A percentile compares a stretch with the other conserved stretches of the same genome.
phyloP scores from a whole-genome alignment of 2,329 filamentous ascomycete species.

The Scorias spongiosa region DNA sequence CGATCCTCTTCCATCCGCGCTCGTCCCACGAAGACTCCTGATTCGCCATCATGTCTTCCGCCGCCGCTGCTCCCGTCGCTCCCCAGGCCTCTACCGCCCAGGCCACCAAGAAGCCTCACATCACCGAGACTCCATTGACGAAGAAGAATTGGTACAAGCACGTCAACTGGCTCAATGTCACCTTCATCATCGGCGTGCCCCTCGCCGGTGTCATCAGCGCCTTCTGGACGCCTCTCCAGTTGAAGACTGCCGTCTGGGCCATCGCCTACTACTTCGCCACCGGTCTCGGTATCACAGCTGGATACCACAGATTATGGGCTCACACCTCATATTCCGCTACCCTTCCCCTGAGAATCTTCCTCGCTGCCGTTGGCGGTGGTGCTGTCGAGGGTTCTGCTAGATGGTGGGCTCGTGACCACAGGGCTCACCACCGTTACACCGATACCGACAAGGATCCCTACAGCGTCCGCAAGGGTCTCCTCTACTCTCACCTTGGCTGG shows the following conservation, averaged over 20 bases:
- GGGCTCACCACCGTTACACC: slow-evolving; percentile 81
- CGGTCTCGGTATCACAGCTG: slow-evolving; percentile 29
- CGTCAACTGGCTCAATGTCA: slow-evolving; percentile 84
- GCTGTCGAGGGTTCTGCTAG: slow-evolving; percentile 74
- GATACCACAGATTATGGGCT: slow-evolving; percentile 74
- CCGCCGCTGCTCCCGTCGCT: not conserved
- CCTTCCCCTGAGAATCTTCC: slow-evolving; percentile 62
- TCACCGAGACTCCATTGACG: slow-evolving; percentile 69
- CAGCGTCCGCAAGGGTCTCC: slow-evolving; percentile 73
- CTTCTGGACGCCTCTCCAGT: slow-evolving; percentile 61
- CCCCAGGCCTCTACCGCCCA: not conserved
- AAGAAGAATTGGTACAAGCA: slow-evolving; percentile 79
- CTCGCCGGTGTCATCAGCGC: slow-evolving; percentile 56
- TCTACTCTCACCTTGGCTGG: slow-evolving; percentile 78
- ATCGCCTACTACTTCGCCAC: slow-evolving; percentile 73
- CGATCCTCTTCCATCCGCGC: no score
- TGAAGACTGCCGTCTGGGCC: slow-evolving; percentile 58
- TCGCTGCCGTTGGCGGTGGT: slow-evolving; percentile 67
- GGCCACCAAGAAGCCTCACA: slow-evolving; percentile 56
- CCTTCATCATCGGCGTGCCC: slow-evolving; percentile 65
- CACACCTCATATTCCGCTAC: slow-evolving; percentile 71
- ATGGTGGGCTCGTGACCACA: slow-evolving; percentile 81
- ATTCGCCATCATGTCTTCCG: not conserved
- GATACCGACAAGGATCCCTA: slow-evolving; percentile 88
- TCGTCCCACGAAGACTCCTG: no score